Conservation (phyloP, 495 filamentous ascomycete species). For the Astrothelium subdiscretum region DNA sequence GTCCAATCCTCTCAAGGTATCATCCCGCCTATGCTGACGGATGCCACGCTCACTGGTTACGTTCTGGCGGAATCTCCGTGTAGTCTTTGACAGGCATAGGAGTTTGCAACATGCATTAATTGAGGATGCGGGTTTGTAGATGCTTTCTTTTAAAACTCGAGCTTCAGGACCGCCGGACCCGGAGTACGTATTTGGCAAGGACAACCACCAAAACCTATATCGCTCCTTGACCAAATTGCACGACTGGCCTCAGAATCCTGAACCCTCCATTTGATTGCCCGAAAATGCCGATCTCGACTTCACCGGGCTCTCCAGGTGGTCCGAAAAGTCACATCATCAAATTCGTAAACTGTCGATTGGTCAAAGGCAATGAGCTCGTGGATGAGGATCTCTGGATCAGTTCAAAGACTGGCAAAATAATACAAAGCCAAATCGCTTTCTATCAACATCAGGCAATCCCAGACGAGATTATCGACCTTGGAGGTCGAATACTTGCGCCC, state of each 20-base stretch:
- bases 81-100: not conserved
- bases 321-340: constrained; percentile 51
- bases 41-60: not conserved
- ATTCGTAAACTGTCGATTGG: constrained; percentile 68
- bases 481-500: constrained; percentile 66
- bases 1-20: not conserved
- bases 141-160: not conserved
- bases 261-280: not conserved
- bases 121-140: not conserved
- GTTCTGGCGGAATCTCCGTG: not conserved
- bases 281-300: constrained; percentile 20
- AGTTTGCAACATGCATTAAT: not conserved
- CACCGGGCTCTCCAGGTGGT: constrained; percentile 5
- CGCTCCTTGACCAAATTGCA: not conserved
- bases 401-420: constrained; percentile 61
- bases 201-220: too few species aligned
- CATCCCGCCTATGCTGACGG: not conserved
- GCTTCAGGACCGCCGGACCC: not conserved
- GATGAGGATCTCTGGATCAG: constrained; percentile 71
- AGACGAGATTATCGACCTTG: constrained; percentile 53
- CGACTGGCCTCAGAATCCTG: not conserved
- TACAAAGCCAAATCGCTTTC: constrained; percentile 61
- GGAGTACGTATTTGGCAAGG: not conserved
- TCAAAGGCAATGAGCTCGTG: constrained; percentile 50
- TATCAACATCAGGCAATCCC: constrained; percentile 55